phyloP scores from a whole-genome alignment of 1,284 basidiomycete genomes.

The Leccinum laetum region DNA sequence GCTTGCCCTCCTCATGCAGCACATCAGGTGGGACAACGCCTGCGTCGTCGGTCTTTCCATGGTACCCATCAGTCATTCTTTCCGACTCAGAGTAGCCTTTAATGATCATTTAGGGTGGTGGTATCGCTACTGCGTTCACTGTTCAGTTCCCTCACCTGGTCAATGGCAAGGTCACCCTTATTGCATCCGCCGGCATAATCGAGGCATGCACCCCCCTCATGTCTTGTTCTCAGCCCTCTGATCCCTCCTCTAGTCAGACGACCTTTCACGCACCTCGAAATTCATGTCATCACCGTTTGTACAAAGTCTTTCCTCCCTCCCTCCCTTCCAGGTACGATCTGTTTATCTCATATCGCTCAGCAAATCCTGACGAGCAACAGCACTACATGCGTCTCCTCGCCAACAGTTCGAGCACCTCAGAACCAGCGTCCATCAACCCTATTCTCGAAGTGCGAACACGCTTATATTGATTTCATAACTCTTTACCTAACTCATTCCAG shows the following conservation, averaged over 20 bases:
- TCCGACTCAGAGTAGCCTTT: constrained; percentile 3
- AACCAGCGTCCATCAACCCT: constrained; percentile 27
- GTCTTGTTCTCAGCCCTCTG: not conserved
- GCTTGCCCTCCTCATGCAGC: constrained; percentile 78
- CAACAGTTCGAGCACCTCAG: constrained; percentile 19
- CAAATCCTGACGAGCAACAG: constrained; percentile 23
- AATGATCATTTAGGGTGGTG: constrained; percentile 57
- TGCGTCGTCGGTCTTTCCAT: constrained; percentile 72
- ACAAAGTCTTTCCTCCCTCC: constrained; percentile 60
- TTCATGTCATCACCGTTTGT: constrained; percentile 73
- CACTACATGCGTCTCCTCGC: constrained; percentile 33
- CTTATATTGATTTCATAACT: not conserved
- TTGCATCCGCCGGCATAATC: constrained; percentile 68
- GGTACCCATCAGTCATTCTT: constrained; percentile 11
- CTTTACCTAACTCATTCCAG: constrained; percentile 22
- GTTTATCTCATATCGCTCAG: not conserved
- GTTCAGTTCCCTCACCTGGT: constrained; percentile 70
- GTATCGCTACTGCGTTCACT: constrained; percentile 66
- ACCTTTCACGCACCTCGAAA: constrained; percentile 68
- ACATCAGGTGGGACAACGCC: constrained; percentile 67
- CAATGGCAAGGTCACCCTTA: constrained; percentile 58
- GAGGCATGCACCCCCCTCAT: constrained; percentile 40
- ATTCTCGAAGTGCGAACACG: constrained; percentile 37
- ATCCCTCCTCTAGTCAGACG: constrained; percentile 43
- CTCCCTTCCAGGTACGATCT: constrained; percentile 54